Base-by-base conservation (phyloP, 2,329 filamentous ascomycete genomes). In the Aspergillus luchuensis region DNA sequence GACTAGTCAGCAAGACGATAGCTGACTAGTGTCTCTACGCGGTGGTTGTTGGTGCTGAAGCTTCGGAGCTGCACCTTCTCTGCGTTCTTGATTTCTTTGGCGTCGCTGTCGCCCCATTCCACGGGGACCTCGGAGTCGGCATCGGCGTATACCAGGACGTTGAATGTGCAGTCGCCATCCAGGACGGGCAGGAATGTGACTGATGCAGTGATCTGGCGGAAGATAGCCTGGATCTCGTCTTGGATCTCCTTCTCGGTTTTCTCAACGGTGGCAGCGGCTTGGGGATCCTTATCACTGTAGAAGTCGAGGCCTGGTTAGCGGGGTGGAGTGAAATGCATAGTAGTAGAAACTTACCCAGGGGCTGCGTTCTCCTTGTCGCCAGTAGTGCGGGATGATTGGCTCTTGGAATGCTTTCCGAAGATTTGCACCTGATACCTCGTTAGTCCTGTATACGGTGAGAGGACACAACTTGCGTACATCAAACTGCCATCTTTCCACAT, bases 31-130 rank as follows among this genome's bases (percentile, higher is more conserved):
- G 95, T 99, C 74, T 97, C 95, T 25, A 99, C 94, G 23, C 91
- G 87, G 76, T 99, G 95, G 71, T 89, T 97, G 66, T 89, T 92
- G 15, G 95, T 99, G 77, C 93, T 97, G 81, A 98, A 99, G 66
- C 94, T 96, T 62, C 95, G 86, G 72, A 99, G 80, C 80, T 97
- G 93, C 30, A 99, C 95, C 74, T 95, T 92, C 82, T 99, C 95
- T 45, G 91, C 94, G 70, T 95, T 91, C 74, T 89, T 84, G 67
- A 99, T 97, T 82, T 99, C 95, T 81, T 97, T 97, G 57, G 94
- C 93, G 77, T 98, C 95, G 68, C 92, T 97, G 79, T 99, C 95
- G 50, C 95, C 95, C 95, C 95, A 99, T 77, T 99, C 95, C 60
- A 99, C 89, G 4, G 95, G 95, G 13, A 99, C 95, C 51, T 98